These are phyloP conservation scores for Chenopodium formosanum DNA, from an alignment of 148 eudicot genomes.

Conservation along the genomic window DNA sequence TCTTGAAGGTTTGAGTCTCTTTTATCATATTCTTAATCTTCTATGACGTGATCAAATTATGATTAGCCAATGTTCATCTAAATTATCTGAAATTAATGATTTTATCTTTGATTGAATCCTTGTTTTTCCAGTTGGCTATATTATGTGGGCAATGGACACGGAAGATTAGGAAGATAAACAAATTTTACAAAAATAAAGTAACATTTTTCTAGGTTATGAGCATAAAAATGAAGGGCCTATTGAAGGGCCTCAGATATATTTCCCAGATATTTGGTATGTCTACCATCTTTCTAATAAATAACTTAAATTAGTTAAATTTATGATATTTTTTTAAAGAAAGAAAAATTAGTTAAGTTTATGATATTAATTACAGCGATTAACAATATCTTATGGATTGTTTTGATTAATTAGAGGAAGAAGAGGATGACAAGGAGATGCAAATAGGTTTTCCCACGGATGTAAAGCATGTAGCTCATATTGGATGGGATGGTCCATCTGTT, in stretches of 20 bases:
- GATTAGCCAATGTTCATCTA: neutral
- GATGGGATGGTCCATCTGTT: constrained; percentile 71
- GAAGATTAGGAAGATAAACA: constrained; percentile 1
- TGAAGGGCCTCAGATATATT: constrained; percentile 62
- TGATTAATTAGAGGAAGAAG: constrained; percentile 52
- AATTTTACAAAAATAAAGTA: neutral
- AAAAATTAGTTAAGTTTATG: neutral
- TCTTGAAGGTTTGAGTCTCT: constrained; percentile 12
- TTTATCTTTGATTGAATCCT: neutral
- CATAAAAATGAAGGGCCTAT: constrained; percentile 63
- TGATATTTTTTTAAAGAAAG: neutral
- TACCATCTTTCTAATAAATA: neutral
- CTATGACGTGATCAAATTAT: neutral
- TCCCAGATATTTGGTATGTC: constrained; percentile 54
- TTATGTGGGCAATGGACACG: constrained; percentile 21
- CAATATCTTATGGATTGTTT: neutral
- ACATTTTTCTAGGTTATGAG: constrained; percentile 21
- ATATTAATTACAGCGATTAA: neutral
- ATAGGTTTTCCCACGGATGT: constrained; percentile 89
- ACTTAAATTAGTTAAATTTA: neutral
- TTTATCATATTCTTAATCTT: neutral
- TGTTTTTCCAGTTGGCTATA: constrained; percentile 3
- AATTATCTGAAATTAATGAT: neutral
- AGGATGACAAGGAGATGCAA: constrained; percentile 63
- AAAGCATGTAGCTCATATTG: constrained; percentile 91